Base-by-base conservation (phyloP, 208 protist genomes). In the Acanthamoeba castellanii region DNA sequence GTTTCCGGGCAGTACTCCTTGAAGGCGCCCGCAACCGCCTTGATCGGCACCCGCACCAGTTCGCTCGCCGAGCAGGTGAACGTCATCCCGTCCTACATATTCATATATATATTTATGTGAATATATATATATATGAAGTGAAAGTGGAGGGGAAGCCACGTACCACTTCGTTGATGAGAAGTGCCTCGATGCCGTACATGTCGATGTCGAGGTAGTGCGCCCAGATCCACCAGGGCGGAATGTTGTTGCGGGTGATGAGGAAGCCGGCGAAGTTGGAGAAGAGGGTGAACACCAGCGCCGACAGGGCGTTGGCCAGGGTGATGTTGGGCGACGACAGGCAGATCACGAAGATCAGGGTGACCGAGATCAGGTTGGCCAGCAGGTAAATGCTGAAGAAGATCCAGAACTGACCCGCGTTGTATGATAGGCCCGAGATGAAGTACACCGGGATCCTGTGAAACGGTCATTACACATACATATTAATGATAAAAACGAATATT, bases 151-250 rank as follows among this genome's bases (percentile, higher is more conserved):
- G 22, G 20, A 0, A 7, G 37, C 11, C 1, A 25, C 82, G 32
- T 50, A 50, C 37, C 11, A 89, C 27, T 64, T 89, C 52, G 27
- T 68, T 66, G 82, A 89, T 89, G 32, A 89, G 27, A 5, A 89
- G 55, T 9, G 52, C n/a, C 82, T 89, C 82, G 25, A 93, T 82
- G n/a, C 55, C 25, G 70, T 82, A 93, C 89, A 81, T 93, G 89
- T 93, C 50, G 47, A 92, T 55, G 30, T 82, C 89, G 2, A 93
- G 13, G 89, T 93, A 93, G 55, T 93, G 89, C 25, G 30, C 5
- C 61, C 66, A 82, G 34, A 57, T 82, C 61, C 88, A 93, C 37
- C 45, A 93, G 7, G 7, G 16, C 13, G 50, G 50, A 30, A 89
- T 89, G 50, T 89, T 66, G 32, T 59, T 34, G 9, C 82, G 82